Evolutionary conservation across 257 asterid species (phyloP), one percentile per base, ranked within the genome.

Genomic region (Petrea volubilis): DNA sequence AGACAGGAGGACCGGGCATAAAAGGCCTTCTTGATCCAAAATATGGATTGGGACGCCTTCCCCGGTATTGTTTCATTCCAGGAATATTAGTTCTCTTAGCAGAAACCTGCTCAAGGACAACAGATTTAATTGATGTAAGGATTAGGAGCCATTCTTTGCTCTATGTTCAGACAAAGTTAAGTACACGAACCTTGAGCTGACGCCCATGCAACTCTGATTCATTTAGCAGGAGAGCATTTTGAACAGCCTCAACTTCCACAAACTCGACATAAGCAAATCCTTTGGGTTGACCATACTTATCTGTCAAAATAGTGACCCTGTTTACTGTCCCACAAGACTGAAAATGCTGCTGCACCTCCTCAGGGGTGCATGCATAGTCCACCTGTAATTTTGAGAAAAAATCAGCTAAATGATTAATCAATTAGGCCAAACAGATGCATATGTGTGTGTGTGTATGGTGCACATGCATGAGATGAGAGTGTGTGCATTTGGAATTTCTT

Each of bases 81-180:
- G 91, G 91, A 59, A 86, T 73, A 75, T 83, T 86, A 5, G 92
- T 86, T 64, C 92, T 68, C 80, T 86, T 86, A 13, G 87, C 86
- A 68, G 89, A 80, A 10, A 86, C 89, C 92, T 86, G 85, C 24
- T 21, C 55, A 56, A 59, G 41, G 10, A 57, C 47, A 50, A 17
- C 4, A 40, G 7, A 38, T 43, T 67, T 23, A 53, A 29, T 50
- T 33, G 9, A 1, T 50, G 44, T 34, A 15, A 64, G 67, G 60
- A 20, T n/a, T 14, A 47, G 27, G 17, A 69, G 28, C 70, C 11
- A 47, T 47, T 50, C 24, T 36, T 49, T 17, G 43, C 21, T 38
- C 60, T 13, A 23, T 67, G 11, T 15, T 10, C 63, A 36, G 60
- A 72, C 43, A 61, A 49, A 55, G 77, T 28, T n/a, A 77, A 69